Percentiles rank a stretch among this genome's conserved stretches.
These are phyloP conservation scores for Dictyostelium purpureum DNA, from an alignment of 78 protist species.

Conservation along the genomic window DNA sequence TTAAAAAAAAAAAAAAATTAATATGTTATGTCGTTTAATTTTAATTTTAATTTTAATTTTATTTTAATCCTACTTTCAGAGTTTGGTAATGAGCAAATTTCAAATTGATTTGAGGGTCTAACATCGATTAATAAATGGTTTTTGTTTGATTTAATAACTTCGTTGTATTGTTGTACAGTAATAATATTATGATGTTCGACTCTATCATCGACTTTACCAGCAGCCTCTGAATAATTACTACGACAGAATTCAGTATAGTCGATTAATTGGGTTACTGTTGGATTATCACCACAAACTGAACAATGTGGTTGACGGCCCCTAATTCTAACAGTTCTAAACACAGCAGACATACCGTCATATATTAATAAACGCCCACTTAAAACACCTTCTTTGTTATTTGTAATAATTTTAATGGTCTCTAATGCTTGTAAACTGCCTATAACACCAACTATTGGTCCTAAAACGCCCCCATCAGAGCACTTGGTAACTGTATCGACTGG, in stretches of 20 bases:
- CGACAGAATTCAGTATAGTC: slow-evolving; percentile 74
- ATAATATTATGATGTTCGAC: neutral
- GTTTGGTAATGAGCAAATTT: slow-evolving; percentile 64
- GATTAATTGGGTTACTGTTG: slow-evolving; percentile 39
- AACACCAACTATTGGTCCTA: slow-evolving; percentile 88
- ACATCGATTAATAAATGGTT: slow-evolving; percentile 65
- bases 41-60: neutral
- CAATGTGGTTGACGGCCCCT: slow-evolving; percentile 23
- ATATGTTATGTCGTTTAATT: too few species aligned
- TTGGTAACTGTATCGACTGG: slow-evolving; percentile 86
- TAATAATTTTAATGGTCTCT: slow-evolving; percentile 87
- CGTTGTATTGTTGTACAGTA: neutral
- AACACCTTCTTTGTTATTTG: slow-evolving; percentile 21
- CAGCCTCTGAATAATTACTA: slow-evolving; percentile 24
- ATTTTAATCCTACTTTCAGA: slow-evolving; percentile 24
- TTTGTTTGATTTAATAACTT: neutral
- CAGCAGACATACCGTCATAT: slow-evolving; percentile 53
- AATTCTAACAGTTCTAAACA: slow-evolving; percentile 49
- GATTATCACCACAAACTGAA: slow-evolving; percentile 79
- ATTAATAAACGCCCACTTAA: slow-evolving; percentile 18
- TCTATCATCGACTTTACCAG: slow-evolving; percentile 38
- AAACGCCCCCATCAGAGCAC: slow-evolving; percentile 91
- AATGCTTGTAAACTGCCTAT: slow-evolving; percentile 93
- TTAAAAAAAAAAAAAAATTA: neutral
- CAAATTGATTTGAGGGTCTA: slow-evolving; percentile 61